Evolutionary conservation across 352 stramenopile genomes (phyloP).

Genomic region (Phytopythium montanum): DNA sequence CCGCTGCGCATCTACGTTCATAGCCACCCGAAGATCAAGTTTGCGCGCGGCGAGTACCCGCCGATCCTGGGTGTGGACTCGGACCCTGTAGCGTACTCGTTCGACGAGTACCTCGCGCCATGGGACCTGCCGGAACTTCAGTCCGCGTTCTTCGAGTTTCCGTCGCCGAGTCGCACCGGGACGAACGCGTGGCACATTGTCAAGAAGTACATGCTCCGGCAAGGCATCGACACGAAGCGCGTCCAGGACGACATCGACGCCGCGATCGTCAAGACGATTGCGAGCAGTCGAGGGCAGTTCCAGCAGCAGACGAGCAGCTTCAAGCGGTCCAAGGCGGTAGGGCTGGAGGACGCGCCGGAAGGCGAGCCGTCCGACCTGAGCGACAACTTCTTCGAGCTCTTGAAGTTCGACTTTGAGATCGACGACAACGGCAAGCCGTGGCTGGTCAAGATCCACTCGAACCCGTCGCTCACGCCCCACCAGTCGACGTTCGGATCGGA

Average conservation of each 20-base stretch:
- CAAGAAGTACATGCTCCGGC: slow-evolving; percentile 52
- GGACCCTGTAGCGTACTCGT: slow-evolving; percentile 52
- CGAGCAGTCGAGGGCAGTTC: slow-evolving; percentile 55
- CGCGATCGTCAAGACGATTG: slow-evolving; percentile 52
- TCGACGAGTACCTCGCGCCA: slow-evolving; percentile 54
- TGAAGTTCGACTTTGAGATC: slow-evolving; percentile 96
- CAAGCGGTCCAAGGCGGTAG: slow-evolving; percentile 19
- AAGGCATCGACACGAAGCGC: slow-evolving; percentile 57
- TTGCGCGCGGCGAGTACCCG: slow-evolving; percentile 67
- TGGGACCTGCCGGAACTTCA: slow-evolving; percentile 74
- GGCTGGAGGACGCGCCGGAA: slow-evolving; percentile 14
- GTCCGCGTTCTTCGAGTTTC: slow-evolving; percentile 56
- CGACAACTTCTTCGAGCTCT: slow-evolving; percentile 92
- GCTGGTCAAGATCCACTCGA: slow-evolving; percentile 87
- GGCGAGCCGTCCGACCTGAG: slow-evolving; percentile 30
- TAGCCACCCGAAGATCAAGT: slow-evolving; percentile 63
- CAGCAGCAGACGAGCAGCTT: slow-evolving; percentile 42
- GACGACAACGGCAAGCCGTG: slow-evolving; percentile 93
- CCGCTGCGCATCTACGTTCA: slow-evolving; percentile 86
- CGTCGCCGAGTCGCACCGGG: slow-evolving; percentile 39
- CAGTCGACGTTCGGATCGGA: slow-evolving; percentile 60
- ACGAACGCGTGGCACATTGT: slow-evolving; percentile 69
- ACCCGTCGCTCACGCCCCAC: slow-evolving; percentile 52
- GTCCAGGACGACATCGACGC: slow-evolving; percentile 69
- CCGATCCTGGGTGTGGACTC: slow-evolving; percentile 27